These are phyloP conservation scores for Globisporangium takayamanum DNA, from an alignment of 352 stramenopile species.

Conservation along the genomic window DNA sequence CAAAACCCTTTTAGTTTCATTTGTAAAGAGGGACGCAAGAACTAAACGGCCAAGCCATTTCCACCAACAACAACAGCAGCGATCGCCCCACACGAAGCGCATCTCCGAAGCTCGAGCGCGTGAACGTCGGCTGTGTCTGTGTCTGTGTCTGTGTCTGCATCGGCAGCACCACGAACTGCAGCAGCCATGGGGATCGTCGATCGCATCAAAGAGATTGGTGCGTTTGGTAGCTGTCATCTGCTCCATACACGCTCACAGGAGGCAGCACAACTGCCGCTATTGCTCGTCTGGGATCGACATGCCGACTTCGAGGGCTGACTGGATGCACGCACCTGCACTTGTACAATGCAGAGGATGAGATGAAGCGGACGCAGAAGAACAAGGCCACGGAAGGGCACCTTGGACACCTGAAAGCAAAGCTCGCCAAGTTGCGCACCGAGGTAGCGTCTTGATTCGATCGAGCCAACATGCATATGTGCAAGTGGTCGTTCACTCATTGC, in stretches of 20 bases:
- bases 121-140: neutral
- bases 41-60: neutral
- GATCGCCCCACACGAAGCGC: neutral
- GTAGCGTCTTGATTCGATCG: slow-evolving; percentile 15
- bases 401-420: slow-evolving; percentile 96
- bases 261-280: too few relatives aligned
- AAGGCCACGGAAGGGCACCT: slow-evolving; percentile 92
- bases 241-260: too few relatives aligned
- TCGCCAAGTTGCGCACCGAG: slow-evolving; percentile 98
- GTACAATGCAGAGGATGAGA: slow-evolving; percentile 85
- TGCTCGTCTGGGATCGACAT: neutral
- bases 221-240: slow-evolving; percentile 5
- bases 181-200: slow-evolving; percentile 89
- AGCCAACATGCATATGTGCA: too few relatives aligned
- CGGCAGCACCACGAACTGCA: neutral
- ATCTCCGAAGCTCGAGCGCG: neutral
- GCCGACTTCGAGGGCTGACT: slow-evolving; percentile 1
- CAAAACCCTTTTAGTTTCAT: too few relatives aligned
- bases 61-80: neutral
- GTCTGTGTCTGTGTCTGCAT: neutral
- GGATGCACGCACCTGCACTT: neutral
- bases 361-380: slow-evolving; percentile 98
- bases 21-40: neutral
- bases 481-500: neutral
- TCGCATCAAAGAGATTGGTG: slow-evolving; percentile 92